A percentile compares a stretch with the other conserved stretches of the same genome.
Evolutionary conservation across 106 monocot species (phyloP).

Genomic region (Dendrobium chrysotoxum): DNA sequence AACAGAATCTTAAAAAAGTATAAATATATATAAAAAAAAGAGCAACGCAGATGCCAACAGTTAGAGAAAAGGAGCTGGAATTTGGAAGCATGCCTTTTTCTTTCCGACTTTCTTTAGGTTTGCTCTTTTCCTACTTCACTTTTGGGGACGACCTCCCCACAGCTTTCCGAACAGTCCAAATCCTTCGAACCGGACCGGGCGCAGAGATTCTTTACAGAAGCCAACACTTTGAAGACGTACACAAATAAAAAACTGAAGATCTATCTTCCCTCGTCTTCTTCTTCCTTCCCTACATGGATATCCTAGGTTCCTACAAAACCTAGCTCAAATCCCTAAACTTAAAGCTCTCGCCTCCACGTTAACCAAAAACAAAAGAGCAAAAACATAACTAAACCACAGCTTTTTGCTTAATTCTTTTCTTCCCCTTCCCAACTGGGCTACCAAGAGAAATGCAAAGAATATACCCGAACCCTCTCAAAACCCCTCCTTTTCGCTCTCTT

Average conservation of each 20-base stretch:
- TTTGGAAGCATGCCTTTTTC: background rate
- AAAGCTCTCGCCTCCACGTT: background rate
- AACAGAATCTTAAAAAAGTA: background rate
- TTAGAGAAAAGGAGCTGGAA: background rate
- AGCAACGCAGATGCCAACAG: background rate
- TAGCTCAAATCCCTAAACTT: background rate
- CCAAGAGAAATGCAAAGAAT: background rate
- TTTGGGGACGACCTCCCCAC: background rate
- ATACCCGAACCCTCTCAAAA: background rate
- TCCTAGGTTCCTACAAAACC: background rate
- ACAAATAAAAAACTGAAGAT: background rate
- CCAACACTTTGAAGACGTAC: background rate
- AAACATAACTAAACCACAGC: background rate
- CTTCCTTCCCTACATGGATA: background rate
- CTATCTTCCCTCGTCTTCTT: background rate
- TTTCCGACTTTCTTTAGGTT: background rate
- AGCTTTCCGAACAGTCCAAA: background rate
- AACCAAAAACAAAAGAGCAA: background rate
- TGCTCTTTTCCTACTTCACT: background rate
- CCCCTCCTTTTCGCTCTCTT: background rate
- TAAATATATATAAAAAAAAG: background rate
- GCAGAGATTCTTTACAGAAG: background rate
- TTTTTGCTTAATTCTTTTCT: no score
- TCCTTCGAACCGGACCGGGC: background rate
- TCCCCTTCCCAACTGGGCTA: background rate